Conservation (phyloP, 2,329 filamentous ascomycete species). For the Fusarium palustre region DNA sequence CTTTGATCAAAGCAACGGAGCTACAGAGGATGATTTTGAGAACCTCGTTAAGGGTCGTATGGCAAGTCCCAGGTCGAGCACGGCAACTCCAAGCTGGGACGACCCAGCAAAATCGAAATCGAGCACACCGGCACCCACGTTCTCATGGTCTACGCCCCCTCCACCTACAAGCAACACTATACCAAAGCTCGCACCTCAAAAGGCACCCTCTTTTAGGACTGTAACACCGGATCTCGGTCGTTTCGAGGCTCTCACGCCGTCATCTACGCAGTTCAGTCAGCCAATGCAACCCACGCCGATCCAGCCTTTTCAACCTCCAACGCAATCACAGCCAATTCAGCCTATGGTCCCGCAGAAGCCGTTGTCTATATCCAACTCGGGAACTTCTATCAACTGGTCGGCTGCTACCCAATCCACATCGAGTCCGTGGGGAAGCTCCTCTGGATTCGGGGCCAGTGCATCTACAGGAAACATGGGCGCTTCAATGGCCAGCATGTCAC, state of each 20-base stretch:
- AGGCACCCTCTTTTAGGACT: slow-evolving; percentile 60
- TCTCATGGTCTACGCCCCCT: slow-evolving; percentile 74
- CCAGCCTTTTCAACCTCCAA: slow-evolving; percentile 47
- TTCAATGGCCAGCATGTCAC: slow-evolving; percentile 62
- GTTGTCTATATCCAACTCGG: slow-evolving; percentile 32
- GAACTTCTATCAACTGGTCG: slow-evolving; percentile 65
- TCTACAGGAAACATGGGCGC: slow-evolving; percentile 51
- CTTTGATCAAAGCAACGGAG: slow-evolving; percentile 64
- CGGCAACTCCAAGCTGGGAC: slow-evolving; percentile 64
- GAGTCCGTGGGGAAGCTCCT: slow-evolving; percentile 62
- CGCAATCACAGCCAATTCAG: slow-evolving; percentile 21
- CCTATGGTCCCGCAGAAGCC: slow-evolving; percentile 36
- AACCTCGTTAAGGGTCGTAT: slow-evolving; percentile 81
- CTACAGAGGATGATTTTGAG: slow-evolving; percentile 82
- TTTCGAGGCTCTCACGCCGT: slow-evolving; percentile 68
- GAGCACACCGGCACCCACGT: slow-evolving; percentile 61
- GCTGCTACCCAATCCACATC: slow-evolving; percentile 56
- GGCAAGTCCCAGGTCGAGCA: slow-evolving; percentile 53
- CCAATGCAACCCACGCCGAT: slow-evolving; percentile 62
- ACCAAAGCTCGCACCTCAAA: slow-evolving; percentile 44
- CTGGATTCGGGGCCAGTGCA: slow-evolving; percentile 45
- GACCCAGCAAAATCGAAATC: slow-evolving; percentile 52
- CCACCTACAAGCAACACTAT: slow-evolving; percentile 55
- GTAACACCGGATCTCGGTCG: slow-evolving; percentile 69
- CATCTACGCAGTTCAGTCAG: slow-evolving; percentile 72